These are phyloP conservation scores for Alnus glutinosa DNA, from an alignment of 306 rosid genomes.

Conservation along the genomic window DNA sequence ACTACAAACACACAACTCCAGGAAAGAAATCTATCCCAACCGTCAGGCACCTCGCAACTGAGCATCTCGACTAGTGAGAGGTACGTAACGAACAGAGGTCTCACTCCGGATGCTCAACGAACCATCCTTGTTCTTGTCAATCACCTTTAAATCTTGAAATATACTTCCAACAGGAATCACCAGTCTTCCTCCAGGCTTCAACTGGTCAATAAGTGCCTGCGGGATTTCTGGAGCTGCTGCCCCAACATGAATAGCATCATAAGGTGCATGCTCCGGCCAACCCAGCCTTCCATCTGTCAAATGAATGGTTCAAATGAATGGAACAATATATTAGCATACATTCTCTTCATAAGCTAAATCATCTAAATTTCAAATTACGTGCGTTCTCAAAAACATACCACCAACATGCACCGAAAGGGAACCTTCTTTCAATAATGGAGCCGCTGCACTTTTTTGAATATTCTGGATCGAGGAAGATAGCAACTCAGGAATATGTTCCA, in stretches of 20 bases:
- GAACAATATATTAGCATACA: no score
- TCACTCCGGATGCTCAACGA: slow-evolving; percentile 56
- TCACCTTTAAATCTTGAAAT: slow-evolving; percentile 81
- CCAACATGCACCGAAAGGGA: slow-evolving; percentile 73
- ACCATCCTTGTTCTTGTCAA: slow-evolving; percentile 82
- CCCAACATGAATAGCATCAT: slow-evolving; percentile 95
- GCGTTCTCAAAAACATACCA: slow-evolving; percentile 50
- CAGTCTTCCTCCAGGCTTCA: slow-evolving; percentile 96
- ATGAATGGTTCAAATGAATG: neutral
- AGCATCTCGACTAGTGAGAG: slow-evolving; percentile 85
- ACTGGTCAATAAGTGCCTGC: slow-evolving; percentile 71
- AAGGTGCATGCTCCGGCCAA: slow-evolving; percentile 83
- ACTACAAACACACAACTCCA: neutral
- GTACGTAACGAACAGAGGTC: slow-evolving; percentile 85
- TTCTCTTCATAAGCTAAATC: neutral
- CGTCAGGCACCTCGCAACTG: slow-evolving; percentile 57
- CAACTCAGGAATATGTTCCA: slow-evolving; percentile 95
- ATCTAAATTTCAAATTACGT: slow-evolving; percentile 5
- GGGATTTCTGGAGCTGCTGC: slow-evolving; percentile 95
- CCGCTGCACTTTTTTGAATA: slow-evolving; percentile 76
- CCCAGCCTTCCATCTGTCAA: slow-evolving; percentile 86
- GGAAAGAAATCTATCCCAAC: slow-evolving; percentile 5
- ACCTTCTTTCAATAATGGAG: slow-evolving; percentile 66
- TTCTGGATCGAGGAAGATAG: slow-evolving; percentile 68
- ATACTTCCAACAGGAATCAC: slow-evolving; percentile 90